Base-by-base conservation (phyloP, 768 basidiomycete genomes). In the Macrolepiota dolichaula region DNA sequence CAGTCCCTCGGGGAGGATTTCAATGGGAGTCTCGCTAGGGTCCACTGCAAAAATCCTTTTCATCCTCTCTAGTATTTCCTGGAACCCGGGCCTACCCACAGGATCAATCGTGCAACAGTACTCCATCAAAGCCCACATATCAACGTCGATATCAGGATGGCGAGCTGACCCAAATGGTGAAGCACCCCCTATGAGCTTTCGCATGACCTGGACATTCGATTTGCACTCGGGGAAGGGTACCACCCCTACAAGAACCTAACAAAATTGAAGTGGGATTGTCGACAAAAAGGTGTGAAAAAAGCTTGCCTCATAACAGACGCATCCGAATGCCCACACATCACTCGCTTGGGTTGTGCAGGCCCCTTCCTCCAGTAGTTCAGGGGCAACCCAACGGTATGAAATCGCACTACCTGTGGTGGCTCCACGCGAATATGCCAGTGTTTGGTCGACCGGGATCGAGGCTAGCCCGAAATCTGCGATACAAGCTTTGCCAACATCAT, bases 301-400 rank as follows among this genome's bases (percentile, higher is more conserved):
- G n/a, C 40, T 17, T n/a, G 63, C 66, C 60, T 65, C 64, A 40
- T 57, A 67, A 37, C 57, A 58, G 15, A 63, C 59, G n/a, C 65
- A 63, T 17, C 54, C 58, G 59, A 65, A 63, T 27, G 66, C 57
- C 51, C 65, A 67, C 27, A 65, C 54, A 32, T 67, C 64, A 49
- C 59, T 67, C n/a, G 47, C 59, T 12, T 37, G 17, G 22, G 49
- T 38, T 5, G 46, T 47, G 15, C 0, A 15, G 15, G 51, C 4
- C 13, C 24, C 5, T 5, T 29, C 32, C 7, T 49, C 51, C 25
- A 64, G 36, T 17, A 65, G 40, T 40, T 67, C 66, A 22, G 66
- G 66, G 38, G 66, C 66, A 51, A 58, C 59, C 66, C 66, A 67
- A 35, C 64, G 55, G 27, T 59, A 35, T 6, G 58, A 54, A 50